Conservation (phyloP, 2,329 filamentous ascomycete species). For the Penicillium verrucosum region DNA sequence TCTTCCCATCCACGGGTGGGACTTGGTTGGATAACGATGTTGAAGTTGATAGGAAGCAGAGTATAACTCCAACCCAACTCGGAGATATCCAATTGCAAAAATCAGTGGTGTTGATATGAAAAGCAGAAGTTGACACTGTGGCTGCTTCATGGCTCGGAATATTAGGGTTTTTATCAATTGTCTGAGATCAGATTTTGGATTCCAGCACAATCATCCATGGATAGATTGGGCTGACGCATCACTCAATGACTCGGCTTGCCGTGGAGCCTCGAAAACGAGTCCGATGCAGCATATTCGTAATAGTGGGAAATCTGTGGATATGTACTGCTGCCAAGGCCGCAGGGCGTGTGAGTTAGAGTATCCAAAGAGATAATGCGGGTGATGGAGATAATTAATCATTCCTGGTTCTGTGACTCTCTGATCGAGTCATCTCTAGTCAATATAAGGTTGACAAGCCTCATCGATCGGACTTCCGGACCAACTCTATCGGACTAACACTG, state of each 20-base stretch:
- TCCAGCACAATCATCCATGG: too few relatives aligned
- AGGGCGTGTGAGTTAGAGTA: background rate
- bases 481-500: background rate
- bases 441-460: background rate
- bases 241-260: background rate
- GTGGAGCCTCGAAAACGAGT: background rate
- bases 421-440: background rate
- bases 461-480: background rate
- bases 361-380: background rate
- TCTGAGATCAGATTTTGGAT: background rate
- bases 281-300: background rate
- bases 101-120: background rate
- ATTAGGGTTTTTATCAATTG: background rate
- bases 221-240: background rate
- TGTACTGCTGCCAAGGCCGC: conserved; percentile 3
- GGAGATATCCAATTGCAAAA: background rate
- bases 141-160: background rate
- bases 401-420: background rate
- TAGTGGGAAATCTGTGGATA: background rate
- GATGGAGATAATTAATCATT: background rate
- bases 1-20: too few relatives aligned
- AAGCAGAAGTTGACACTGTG: background rate
- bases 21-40: background rate
- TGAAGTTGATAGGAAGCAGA: background rate
- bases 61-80: background rate